Evolutionary conservation across 768 basidiomycete genomes (phyloP), one percentile per base, ranked within the genome.

Genomic region (Symmetrospora coprosmae): DNA sequence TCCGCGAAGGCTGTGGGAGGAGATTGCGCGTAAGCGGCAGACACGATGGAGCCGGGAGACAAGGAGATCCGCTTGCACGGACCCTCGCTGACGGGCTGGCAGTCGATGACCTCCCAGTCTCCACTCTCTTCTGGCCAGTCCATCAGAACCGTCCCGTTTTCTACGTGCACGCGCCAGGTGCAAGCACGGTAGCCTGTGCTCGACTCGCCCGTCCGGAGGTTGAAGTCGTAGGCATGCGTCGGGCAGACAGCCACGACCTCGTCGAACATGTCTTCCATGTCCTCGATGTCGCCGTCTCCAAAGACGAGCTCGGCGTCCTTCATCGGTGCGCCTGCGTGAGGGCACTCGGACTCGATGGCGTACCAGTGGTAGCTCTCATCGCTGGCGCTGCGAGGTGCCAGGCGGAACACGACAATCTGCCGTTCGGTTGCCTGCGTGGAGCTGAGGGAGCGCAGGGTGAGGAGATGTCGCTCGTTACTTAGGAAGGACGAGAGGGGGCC

Each of bases 11-110:
- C 58, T 38, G 4, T n/a, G n/a, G n/a, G n/a, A n/a, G n/a, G n/a
- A n/a, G n/a, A n/a, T n/a, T n/a, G n/a, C n/a, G n/a, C n/a, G n/a
- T n/a, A n/a, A n/a, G n/a, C 14, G 17, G 31, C 19, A 25, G 31
- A 40, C 34, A 23, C 7, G 19, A 21, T 19, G 37, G 31, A 28
- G 31, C 8, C 23, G 27, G 9, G 9, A 14, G 17, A 50, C 1
- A 50, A 50, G 27, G 48, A 23, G 27, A 11, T 8, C 21, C n/a
- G n/a, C n/a, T n/a, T n/a, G 27, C 27, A 51, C 63, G 1, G 34
- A 80, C 83, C 83, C 78, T 85, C 83, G 5, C 83, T 85, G 4
- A 85, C 83, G 2, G 82, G 82, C 35, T 83, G 71, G 30, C 82
- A 68, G 64, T 84, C 82, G 25, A 85, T 81, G 8, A 85, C 67